Evolutionary conservation across 768 basidiomycete species (phyloP), one percentile per base, ranked within the genome.

Genomic region (Pleurotus cornucopiae): DNA sequence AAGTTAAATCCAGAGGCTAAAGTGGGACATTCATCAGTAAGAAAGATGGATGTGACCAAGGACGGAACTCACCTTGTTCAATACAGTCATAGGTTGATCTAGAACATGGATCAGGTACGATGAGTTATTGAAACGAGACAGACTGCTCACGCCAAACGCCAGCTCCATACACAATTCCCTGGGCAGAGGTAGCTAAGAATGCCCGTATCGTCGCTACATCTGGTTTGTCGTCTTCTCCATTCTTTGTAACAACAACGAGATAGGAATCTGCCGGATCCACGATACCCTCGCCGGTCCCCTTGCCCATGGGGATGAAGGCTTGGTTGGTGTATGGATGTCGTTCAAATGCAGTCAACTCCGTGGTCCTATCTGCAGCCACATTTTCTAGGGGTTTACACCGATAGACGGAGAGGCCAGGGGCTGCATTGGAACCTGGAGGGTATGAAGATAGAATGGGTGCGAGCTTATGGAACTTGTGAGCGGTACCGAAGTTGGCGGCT

Each of bases 31-130:
- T 18, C 12, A 57, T 70, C 34, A 70, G 63, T 59, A 44, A 6
- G 23, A 53, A 16, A 20, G 56, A 43, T 34, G 12, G 49, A 51
- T n/a, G 30, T 25, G 7, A n/a, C 18, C 30, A 46, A 4, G 34
- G 34, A 9, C 30, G 37, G 16, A 39, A 68, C 76, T 45, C 62
- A 88, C 90, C 75, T 82, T 82, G 62, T 82, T 80, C 53, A 94
- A 67, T 2, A 89, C 86, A 20, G 93, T 85, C 82, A 96, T 91
- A 1, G 96, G 94, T 76, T 97, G 94, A 71, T 98, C 94, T 95
- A 67, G 46, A 61, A 51, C 12, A 48, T 9, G 20, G 57, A 51
- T 63, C 49, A 64, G 56, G 47, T 39, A 37, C 46, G 13, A 34
- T 39, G 21, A n/a, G 43, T 18, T 6, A 45, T 41, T 52, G 44